Evolutionary conservation across 108 stramenopile genomes (phyloP), one percentile per base, ranked within the genome.

Genomic region (Nannochloropsis gaditana): DNA sequence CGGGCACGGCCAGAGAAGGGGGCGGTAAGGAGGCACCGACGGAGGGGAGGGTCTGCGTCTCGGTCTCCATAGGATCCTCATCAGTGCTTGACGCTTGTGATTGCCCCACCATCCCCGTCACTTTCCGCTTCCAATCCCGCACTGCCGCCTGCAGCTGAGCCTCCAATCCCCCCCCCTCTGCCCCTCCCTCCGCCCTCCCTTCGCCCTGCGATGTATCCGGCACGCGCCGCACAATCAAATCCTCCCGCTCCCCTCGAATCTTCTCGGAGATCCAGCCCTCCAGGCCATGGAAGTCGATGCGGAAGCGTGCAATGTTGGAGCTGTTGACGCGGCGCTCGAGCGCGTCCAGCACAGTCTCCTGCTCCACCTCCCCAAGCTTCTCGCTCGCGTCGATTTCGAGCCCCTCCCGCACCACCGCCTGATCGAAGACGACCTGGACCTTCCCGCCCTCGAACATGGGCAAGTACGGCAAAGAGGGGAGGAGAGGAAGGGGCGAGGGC

Each of bases 201-300:
- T 83, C 45, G 4, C 86, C 43, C 43, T 43, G n/a, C 9, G 17
- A 17, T 21, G 17, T 19, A 2, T 41, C 44, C 45, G 44, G 43
- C 43, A 90, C 43, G 15, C 91, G 92, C 45, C 90, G 89, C 82
- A 95, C 93, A 84, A 96, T 95, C 43, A 89, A 43, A 44, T 96
- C 96, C 88, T 96, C 96, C 82, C 92, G 92, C 45, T 93, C 95
- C 15, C 95, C 96, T 59, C 96, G 85, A 80, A 95, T 95, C 84
- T 89, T 92, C 43, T 93, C 92, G 79, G 93, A 94, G 85, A 95
- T 94, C 94, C 95, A 96, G 41, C 95, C 96, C 41, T 87, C 89
- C 6, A 93, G n/a, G 9, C 85, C 89, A 45, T 91, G 90, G 82
- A 91, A 91, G 31, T 91, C 82, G 43, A 96, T 91, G 5, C 21